These are phyloP conservation scores for barrel medic (Medicago truncatula) DNA, from an alignment of 306 rosid species.

Conservation along the genomic window DNA sequence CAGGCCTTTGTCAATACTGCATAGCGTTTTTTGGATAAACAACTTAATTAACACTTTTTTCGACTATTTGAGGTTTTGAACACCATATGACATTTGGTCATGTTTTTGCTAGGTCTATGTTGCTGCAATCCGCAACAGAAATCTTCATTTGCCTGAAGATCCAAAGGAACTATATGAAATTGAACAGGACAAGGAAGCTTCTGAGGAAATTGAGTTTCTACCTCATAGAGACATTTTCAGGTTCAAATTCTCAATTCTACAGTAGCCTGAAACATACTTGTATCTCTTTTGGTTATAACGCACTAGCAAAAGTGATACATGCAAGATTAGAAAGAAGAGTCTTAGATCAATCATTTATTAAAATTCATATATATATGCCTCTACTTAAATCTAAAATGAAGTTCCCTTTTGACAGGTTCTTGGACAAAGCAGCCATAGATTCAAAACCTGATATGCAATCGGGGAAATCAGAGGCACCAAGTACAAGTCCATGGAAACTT, in stretches of 20 bases:
- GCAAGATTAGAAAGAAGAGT: neutral
- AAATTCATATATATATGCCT: no score
- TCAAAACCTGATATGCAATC: slow-evolving; percentile 29
- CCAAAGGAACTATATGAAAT: slow-evolving; percentile 72
- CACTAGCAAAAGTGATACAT: neutral
- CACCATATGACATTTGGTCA: neutral
- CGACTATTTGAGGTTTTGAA: neutral
- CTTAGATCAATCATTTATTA: neutral
- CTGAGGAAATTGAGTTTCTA: slow-evolving; percentile 61
- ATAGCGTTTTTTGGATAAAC: neutral
- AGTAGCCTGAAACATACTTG: neutral
- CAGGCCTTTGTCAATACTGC: neutral
- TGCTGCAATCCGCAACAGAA: slow-evolving; percentile 81
- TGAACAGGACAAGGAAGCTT: slow-evolving; percentile 67
- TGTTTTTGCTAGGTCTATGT: slow-evolving; percentile 68
- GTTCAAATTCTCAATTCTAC: slow-evolving; percentile 40
- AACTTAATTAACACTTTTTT: neutral
- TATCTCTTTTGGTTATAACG: neutral
- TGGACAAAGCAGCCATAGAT: slow-evolving; percentile 89
- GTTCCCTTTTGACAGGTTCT: slow-evolving; percentile 57
- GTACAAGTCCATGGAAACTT: slow-evolving; percentile 71
- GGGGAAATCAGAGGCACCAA: slow-evolving; percentile 36
- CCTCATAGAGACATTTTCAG: slow-evolving; percentile 73
- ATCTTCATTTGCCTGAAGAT: slow-evolving; percentile 74
- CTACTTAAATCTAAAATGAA: neutral